A percentile compares a stretch with the other conserved stretches of the same genome.
Conservation (phyloP, 371 early-diverging fungal genomes). For the Mortierella sp. region DNA sequence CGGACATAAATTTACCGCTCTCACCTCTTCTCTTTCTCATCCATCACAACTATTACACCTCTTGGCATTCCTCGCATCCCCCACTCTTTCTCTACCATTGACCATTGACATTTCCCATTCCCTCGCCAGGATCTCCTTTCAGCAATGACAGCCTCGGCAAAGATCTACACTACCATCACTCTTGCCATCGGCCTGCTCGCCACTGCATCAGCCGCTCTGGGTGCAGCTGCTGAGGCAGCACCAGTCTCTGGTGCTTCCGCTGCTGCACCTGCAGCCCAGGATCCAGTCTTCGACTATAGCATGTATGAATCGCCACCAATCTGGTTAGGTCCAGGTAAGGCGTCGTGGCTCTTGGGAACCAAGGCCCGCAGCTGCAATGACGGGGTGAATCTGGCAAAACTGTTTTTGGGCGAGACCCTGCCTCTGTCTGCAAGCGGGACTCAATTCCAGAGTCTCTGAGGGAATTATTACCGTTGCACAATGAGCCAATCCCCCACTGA, state of each 20-base stretch:
- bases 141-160: constrained; percentile 3
- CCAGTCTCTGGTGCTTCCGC: constrained; percentile 3
- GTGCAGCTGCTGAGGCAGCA: background rate
- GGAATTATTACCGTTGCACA: no score
- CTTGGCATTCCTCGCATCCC: constrained; percentile 10
- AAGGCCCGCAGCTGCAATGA: no score
- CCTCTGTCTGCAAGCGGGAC: no score
- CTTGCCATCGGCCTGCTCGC: constrained; percentile 25
- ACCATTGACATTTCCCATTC: constrained; percentile 1
- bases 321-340: constrained; percentile 29
- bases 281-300: constrained; percentile 10
- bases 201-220: constrained; percentile 2
- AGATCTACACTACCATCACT: constrained; percentile 24
- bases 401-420: no score
- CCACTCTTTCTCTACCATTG: background rate
- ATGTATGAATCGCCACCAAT: constrained; percentile 37
- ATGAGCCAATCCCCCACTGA: no score
- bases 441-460: no score
- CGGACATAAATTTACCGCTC: no score
- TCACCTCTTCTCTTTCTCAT: no score
- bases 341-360: no score
- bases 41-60: no score
- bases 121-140: background rate
- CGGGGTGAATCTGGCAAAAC: no score
- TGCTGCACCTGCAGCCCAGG: constrained; percentile 16